Conservation (phyloP, 2,329 filamentous ascomycete species). For the Cercospora beticola region DNA sequence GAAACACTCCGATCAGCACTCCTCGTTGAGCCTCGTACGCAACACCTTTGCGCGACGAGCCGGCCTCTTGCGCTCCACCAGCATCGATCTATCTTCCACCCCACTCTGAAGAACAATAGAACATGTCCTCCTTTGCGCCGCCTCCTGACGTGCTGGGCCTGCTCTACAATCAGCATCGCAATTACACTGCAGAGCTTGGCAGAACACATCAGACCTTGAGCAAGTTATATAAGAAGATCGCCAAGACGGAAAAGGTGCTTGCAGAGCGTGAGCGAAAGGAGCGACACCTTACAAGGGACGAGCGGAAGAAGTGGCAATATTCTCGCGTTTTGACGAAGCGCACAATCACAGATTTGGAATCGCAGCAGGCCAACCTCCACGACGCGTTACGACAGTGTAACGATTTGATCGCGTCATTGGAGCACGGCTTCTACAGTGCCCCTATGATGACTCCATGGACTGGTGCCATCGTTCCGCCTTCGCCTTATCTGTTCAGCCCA, state of each 20-base stretch:
- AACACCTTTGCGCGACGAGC: conserved; percentile 24
- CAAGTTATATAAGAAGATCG: conserved; percentile 34
- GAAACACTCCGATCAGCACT: not conserved
- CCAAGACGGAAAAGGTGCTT: conserved; percentile 27
- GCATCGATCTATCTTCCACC: not conserved
- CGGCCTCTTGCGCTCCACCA: conserved; percentile 28
- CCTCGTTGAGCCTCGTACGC: not conserved
- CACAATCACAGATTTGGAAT: conserved; percentile 27
- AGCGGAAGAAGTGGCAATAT: conserved; percentile 36
- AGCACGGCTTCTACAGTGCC: conserved; percentile 20
- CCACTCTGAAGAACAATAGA: conserved; percentile 13
- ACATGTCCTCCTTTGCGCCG: conserved; percentile 16
- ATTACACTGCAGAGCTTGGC: conserved; percentile 32
- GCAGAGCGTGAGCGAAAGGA: conserved; percentile 25
- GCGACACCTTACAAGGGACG: conserved; percentile 27
- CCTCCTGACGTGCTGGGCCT: conserved; percentile 26
- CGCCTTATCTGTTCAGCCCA: conserved; percentile 27
- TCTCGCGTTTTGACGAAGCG: conserved; percentile 27
- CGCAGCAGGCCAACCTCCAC: conserved; percentile 29
- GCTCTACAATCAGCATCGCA: conserved; percentile 31
- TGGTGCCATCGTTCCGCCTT: conserved; percentile 22
- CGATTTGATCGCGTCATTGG: conserved; percentile 30
- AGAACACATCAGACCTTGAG: conserved; percentile 31
- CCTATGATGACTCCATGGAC: conserved; percentile 25
- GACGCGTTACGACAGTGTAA: conserved; percentile 31